Evolutionary conservation across 2,329 filamentous ascomycete genomes (phyloP), one percentile per base, ranked within the genome.

Genomic region (Alternaria brassicae): DNA sequence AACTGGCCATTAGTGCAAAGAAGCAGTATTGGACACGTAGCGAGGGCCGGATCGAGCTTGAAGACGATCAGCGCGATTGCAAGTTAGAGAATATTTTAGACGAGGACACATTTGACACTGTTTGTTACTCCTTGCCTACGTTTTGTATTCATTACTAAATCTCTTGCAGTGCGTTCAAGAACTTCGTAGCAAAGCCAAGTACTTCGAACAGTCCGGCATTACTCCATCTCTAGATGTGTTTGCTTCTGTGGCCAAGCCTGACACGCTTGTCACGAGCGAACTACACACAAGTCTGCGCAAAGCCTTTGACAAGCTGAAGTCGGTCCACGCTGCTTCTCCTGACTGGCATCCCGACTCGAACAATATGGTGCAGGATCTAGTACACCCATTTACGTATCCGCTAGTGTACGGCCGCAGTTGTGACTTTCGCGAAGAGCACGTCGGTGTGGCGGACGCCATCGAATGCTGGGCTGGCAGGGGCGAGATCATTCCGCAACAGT

Each of bases 351-450:
- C 88, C 0, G 79, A 82, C 2, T 86, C 84, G 0, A 77, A 86
- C 30, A 73, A 78, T 0, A 82, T 81, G 59, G 86, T 91, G 2
- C 81, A 88, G 0, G 84, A 91, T 68, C 76, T 90, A 1, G 81
- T 90, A 5, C 83, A 90, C 63, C 87, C 88, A 1, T 90, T 86
- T 0, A 77, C 90, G 6, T 90, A 83, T 63, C 87, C 88, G 0
- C 72, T 90, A 0, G 70, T 86, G 1, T 87, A 86, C 63, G 85
- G 84, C 0, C 73, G 74, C 13, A 81, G 81, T 2, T 78, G 78
- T 3, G 78, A 80, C 3, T 64, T 86, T 21, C 28, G 53, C 32
- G 66, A 75, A 5, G 70, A 67, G 3, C 62, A 56, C 2, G 72
- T 78, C 2, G 59, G 69, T 0, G 60, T 80, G 4, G 45, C 65